Base-by-base conservation (phyloP, 1,139 yeast genomes). In the Zhuliangozyma blackwelliae region DNA sequence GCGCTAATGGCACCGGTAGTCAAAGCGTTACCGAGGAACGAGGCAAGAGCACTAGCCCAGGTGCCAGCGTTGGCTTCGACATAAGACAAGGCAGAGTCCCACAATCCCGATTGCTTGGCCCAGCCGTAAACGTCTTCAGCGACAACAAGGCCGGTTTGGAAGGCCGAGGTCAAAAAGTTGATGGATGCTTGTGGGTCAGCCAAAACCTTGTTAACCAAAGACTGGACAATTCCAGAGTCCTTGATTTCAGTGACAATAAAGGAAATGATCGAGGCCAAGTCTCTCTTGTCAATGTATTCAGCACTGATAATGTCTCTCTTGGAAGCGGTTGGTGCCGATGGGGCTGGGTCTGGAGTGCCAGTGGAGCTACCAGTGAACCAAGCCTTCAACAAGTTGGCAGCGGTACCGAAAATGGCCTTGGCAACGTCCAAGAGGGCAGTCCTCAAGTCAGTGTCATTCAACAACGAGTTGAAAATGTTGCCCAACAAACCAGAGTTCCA, bases 401-500 rank as follows among this genome's bases (percentile, higher is more conserved):
- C 72, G 40, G 63, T 50, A 27, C 54, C 42, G 54, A 69, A 58
- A 29, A 64, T 40, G 28, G 65, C 52, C 52, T 63, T 61, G 38
- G 64, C 69, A 38, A 63, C 63, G 38, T 49, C 55, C 40, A 66
- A 52, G 34, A 69, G 55, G 29, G 72, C 67, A 34, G 49, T 37
- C 50, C 60, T 61, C 51, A 69, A 67, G 30, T 54, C 55, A 32
- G 54, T 13, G 51, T 66, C 70, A 50, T 65, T 59, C 36, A 61
- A 45, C 36, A 69, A 46, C 40, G 51, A 56, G 44, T 47, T 52
- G 56, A 67, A 66, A 38, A 68, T 48, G 33, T 57, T 57, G 39
- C 57, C 57, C 39, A 70, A 42, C 46, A 68, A 61, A 44, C 75
- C 75, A 33, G 75, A 68, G 51, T 67, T 55, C 66, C 64, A 68